phyloP scores from a whole-genome alignment of 495 filamentous ascomycete species.

The Xylona heveae region DNA sequence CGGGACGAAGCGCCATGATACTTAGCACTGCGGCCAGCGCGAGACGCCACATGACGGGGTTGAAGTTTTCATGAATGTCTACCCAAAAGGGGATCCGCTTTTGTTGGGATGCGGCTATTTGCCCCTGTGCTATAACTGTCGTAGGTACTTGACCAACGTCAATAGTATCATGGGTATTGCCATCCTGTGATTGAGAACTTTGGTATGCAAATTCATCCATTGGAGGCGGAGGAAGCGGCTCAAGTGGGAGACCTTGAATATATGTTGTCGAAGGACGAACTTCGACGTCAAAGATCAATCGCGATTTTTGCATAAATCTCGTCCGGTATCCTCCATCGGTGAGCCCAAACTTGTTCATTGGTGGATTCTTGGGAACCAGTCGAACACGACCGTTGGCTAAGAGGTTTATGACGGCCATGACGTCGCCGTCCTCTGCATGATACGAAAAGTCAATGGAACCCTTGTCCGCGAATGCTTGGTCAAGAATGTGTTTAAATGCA shows the following conservation, averaged over 20 bases:
- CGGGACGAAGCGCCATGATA: conserved; percentile 35
- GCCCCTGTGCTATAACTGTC: too few species aligned
- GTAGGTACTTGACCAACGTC: too few species aligned
- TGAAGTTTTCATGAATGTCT: conserved; percentile 46
- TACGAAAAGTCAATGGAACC: conserved; percentile 14
- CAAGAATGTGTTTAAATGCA: conserved; percentile 16
- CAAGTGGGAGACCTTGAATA: conserved; percentile 33
- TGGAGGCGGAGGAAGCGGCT: conserved; percentile 12
- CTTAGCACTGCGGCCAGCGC: conserved; percentile 35
- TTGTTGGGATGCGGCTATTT: conserved; percentile 2
- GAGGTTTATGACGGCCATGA: conserved; percentile 50
- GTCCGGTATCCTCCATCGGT: conserved; percentile 50
- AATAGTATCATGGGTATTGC: too few species aligned
- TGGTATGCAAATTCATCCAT: too few species aligned
- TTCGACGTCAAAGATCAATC: conserved; percentile 38
- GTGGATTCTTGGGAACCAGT: conserved; percentile 32
- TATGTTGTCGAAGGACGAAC: conserved; percentile 36
- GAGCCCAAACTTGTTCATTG: conserved; percentile 50
- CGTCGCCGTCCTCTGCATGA: conserved; percentile 34
- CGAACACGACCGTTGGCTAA: conserved; percentile 33
- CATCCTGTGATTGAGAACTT: too few species aligned
- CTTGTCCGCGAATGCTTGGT: conserved; percentile 21
- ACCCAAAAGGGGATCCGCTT: conserved; percentile 49
- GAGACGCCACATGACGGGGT: conserved; percentile 40
- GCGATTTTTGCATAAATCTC: conserved; percentile 42